These are phyloP conservation scores for Metarhizium rileyi DNA, from an alignment of 2,329 filamentous ascomycete genomes.

Conservation along the genomic window DNA sequence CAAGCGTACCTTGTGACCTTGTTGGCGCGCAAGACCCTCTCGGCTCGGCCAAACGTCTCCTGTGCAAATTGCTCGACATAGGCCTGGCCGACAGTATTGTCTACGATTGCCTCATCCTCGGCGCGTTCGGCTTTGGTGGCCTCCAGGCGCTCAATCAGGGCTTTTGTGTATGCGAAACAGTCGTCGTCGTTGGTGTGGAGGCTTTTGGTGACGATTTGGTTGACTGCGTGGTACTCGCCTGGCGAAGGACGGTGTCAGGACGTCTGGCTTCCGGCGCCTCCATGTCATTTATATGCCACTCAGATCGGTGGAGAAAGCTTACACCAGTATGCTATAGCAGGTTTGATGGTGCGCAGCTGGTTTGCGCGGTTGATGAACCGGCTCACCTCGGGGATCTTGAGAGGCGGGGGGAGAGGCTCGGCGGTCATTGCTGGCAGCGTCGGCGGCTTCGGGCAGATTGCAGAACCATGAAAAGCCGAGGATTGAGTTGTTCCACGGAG, in stretches of 20 bases:
- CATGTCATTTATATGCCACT: background rate
- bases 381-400: conserved; percentile 73
- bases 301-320: conserved; percentile 29
- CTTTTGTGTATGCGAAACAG: conserved; percentile 69
- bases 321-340: conserved; percentile 94
- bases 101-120: conserved; percentile 71
- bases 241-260: conserved; percentile 3
- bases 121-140: conserved; percentile 48
- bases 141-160: conserved; percentile 87
- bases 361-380: conserved; percentile 75
- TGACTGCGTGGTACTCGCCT: conserved; percentile 89
- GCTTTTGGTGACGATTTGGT: conserved; percentile 74
- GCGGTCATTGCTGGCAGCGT: conserved; percentile 48
- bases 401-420: conserved; percentile 29
- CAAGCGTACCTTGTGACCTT: conserved; percentile 63
- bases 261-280: background rate
- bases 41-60: conserved; percentile 76
- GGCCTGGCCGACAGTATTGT: conserved; percentile 78
- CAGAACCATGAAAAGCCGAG: background rate
- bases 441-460: background rate
- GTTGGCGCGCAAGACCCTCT: conserved; percentile 71
- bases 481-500: background rate
- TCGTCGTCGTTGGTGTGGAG: conserved; percentile 74
- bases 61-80: conserved; percentile 92
- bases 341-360: conserved; percentile 77